Evolutionary conservation across 1,284 basidiomycete species (phyloP).

Genomic region (Hypsizygus ulmarius): DNA sequence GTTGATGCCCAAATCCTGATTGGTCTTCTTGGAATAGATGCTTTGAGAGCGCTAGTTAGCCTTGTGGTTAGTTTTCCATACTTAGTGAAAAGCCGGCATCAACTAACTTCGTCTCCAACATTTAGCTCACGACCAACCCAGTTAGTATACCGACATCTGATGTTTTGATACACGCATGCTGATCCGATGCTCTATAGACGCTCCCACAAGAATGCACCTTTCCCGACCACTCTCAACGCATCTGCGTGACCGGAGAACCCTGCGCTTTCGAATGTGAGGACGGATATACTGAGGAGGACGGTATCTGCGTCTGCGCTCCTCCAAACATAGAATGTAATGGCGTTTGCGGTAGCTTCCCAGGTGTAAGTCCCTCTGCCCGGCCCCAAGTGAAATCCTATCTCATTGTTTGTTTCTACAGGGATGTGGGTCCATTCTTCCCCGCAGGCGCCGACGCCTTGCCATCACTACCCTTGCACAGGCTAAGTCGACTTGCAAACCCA

Average conservation of each 20-base stretch:
- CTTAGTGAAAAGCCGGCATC: too few relatives aligned
- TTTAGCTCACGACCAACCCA: too few relatives aligned
- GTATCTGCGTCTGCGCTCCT: slow-evolving; percentile 37
- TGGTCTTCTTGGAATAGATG: slow-evolving; percentile 23
- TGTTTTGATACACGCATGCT: too few relatives aligned
- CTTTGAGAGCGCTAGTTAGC: slow-evolving; percentile 23
- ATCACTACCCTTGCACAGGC: slow-evolving; percentile 26
- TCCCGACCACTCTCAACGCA: slow-evolving; percentile 29
- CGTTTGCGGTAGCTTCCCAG: slow-evolving; percentile 36
- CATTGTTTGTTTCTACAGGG: slow-evolving; percentile 18
- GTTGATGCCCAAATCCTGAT: slow-evolving; percentile 25
- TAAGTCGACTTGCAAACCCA: slow-evolving; percentile 27
- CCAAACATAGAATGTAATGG: slow-evolving; percentile 44
- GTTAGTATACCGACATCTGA: too few relatives aligned
- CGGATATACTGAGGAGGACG: slow-evolving; percentile 23
- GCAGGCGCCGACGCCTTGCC: slow-evolving; percentile 15
- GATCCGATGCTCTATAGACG: slow-evolving; percentile 16
- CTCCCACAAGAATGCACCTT: slow-evolving; percentile 26
- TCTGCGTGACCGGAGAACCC: slow-evolving; percentile 30
- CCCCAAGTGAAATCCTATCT: not conserved
- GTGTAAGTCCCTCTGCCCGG: slow-evolving; percentile 20
- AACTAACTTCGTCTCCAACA: too few relatives aligned
- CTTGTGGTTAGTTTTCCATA: slow-evolving; percentile 19
- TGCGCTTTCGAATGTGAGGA: slow-evolving; percentile 32
- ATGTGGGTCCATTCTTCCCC: slow-evolving; percentile 26